Evolutionary conservation across 129 eudicot genomes (phyloP).

Genomic region (Saussurea involucrata): DNA sequence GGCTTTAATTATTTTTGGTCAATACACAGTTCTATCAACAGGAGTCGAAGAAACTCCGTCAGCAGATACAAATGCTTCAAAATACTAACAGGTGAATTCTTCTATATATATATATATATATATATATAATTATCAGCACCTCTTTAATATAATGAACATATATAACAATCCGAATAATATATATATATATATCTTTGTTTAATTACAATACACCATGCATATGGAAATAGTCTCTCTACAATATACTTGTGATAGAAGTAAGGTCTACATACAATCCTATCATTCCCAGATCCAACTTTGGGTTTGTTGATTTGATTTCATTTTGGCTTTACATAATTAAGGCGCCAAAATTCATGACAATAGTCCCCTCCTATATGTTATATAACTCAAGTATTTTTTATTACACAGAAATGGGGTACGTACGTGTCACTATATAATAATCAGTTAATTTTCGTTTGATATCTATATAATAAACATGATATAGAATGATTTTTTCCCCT

Average conservation of each 20-base stretch:
- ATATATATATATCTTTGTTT: no score
- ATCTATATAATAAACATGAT: not conserved
- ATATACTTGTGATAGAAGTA: no score
- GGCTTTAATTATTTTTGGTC: not conserved
- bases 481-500: not conserved
- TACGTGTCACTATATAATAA: not conserved
- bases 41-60: slow-evolving; percentile 84
- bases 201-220: not conserved
- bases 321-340: not conserved
- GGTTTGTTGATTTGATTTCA: not conserved
- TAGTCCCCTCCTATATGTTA: not conserved
- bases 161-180: not conserved
- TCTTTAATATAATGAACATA: not conserved
- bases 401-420: not conserved
- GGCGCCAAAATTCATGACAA: not conserved
- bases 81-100: slow-evolving; percentile 62
- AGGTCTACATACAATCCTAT: no score
- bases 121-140: no score
- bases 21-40: slow-evolving; percentile 73
- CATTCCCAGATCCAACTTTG: not conserved
- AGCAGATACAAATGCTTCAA: slow-evolving; percentile 82
- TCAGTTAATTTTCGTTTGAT: not conserved
- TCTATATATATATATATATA: no score
- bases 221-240: not conserved
- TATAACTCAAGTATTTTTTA: not conserved